Evolutionary conservation across 2,329 filamentous ascomycete genomes (phyloP).

Genomic region (Trichoderma hamatum): DNA sequence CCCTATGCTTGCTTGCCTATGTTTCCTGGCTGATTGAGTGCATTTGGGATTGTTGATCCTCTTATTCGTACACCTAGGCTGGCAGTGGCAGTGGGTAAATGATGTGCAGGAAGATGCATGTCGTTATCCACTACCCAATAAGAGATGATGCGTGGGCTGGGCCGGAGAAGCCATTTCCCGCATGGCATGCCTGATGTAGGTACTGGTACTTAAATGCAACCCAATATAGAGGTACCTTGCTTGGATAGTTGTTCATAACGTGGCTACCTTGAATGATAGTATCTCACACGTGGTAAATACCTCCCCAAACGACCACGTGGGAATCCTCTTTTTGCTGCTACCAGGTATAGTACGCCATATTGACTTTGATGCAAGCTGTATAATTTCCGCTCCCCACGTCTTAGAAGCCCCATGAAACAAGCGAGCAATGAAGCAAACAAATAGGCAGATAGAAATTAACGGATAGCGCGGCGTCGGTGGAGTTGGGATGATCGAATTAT

Average conservation of each 20-base stretch:
- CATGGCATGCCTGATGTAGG: background rate
- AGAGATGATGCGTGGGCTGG: background rate
- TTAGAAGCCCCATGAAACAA: background rate
- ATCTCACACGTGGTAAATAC: background rate
- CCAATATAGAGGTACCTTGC: background rate
- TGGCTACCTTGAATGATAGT: background rate
- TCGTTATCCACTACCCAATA: background rate
- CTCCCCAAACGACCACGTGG: background rate
- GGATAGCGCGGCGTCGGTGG: background rate
- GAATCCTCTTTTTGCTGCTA: background rate
- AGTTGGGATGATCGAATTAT: background rate
- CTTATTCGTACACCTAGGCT: no score
- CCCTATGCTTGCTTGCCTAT: background rate
- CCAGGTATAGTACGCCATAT: background rate
- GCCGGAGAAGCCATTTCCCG: background rate
- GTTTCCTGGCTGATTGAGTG: background rate
- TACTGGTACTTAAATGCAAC: background rate
- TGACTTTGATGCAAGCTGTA: background rate
- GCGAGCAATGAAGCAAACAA: background rate
- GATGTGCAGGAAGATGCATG: conserved; percentile 4
- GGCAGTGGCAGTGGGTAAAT: background rate
- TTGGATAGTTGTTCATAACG: background rate
- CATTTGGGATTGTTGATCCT: no score
- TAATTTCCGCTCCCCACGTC: background rate
- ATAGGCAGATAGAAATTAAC: background rate